Percentiles rank a stretch among this genome's conserved stretches.
Evolutionary conservation across 352 stramenopile species (phyloP).

Genomic region (Globisporangium viniferum): DNA sequence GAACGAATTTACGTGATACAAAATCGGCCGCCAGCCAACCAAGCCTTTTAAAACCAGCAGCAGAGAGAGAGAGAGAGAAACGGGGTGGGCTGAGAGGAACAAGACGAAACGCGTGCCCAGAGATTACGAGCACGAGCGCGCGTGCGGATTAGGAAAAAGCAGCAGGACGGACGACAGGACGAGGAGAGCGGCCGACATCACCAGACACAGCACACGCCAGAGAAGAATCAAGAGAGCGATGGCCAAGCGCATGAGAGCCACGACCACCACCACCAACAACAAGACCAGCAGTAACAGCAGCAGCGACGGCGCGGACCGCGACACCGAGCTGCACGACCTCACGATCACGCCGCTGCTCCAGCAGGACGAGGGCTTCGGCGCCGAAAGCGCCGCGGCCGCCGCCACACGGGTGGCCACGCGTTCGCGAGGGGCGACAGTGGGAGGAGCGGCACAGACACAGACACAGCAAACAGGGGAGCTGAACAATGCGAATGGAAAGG

Average conservation of each 20-base stretch:
- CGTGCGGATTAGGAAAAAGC: background rate
- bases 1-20: conserved; percentile 12
- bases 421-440: conserved; percentile 3
- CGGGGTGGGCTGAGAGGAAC: conserved; percentile 18
- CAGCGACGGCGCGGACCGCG: conserved; percentile 4
- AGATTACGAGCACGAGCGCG: conserved; percentile 2
- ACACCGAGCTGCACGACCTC: conserved; percentile 16
- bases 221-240: conserved; percentile 26
- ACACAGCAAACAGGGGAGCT: background rate
- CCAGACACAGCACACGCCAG: conserved; percentile 1
- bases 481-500: background rate
- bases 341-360: conserved; percentile 11
- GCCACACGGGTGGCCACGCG: conserved; percentile 4
- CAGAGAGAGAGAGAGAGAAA: conserved; percentile 15
- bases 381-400: background rate
- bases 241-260: conserved; percentile 63
- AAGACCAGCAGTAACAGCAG: background rate
- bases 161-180: background rate
- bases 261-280: conserved; percentile 16
- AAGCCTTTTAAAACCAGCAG: conserved; percentile 23
- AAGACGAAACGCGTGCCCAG: conserved; percentile 9
- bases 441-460: background rate
- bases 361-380: background rate
- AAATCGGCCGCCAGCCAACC: conserved; percentile 27
- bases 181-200: conserved; percentile 1